Evolutionary conservation across 2,329 filamentous ascomycete species (phyloP), one percentile per base, ranked within the genome.

Genomic region (Emergomyces orientalis): DNA sequence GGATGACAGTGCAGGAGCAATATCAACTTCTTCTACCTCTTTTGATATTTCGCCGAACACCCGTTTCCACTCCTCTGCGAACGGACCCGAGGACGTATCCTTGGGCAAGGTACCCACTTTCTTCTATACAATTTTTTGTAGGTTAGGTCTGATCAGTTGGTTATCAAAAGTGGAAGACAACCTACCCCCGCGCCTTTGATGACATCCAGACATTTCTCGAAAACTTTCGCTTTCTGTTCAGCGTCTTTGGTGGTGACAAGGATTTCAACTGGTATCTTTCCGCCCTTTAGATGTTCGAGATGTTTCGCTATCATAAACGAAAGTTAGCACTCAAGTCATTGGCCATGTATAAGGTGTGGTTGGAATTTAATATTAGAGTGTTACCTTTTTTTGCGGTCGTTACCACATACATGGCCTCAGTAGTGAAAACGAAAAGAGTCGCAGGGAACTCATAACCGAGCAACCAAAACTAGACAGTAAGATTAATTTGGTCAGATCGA

Each of bases 381-480:
- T 19, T 34, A 96, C 91, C 93, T 86, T 99, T 99, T 80, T 99
- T 99, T 64, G 90, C 88, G 6, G 94, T 99, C 7, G 94, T 99
- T 67, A 99, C 86, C 64, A 97, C 88, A 78, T 94, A 95, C 70
- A 97, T 82, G 56, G 86, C 86, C 65, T 97, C 94, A 65, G 87
- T 80, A 1, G 93, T 97, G 75, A 99, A 87, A 60, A 99, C 83
- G 81, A 99, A 91, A 67, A 99, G 81, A 0, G 94, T 99, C 47
- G 93, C 92, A 41, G 94, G 94, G 73, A 99, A 99, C 76, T 99
- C 94, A 81, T 99, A 99, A 71, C 94, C 94, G 66, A 99, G 85
- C 62, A 99, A 83, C 95, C 95, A 99, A 78, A 97, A 96, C 92
- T 97, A 75, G 65, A 68, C 19, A 51, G 65, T 55, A 57, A 45